Conservation (phyloP, 176 grass and related monocot species). For the Carex littledalei region DNA sequence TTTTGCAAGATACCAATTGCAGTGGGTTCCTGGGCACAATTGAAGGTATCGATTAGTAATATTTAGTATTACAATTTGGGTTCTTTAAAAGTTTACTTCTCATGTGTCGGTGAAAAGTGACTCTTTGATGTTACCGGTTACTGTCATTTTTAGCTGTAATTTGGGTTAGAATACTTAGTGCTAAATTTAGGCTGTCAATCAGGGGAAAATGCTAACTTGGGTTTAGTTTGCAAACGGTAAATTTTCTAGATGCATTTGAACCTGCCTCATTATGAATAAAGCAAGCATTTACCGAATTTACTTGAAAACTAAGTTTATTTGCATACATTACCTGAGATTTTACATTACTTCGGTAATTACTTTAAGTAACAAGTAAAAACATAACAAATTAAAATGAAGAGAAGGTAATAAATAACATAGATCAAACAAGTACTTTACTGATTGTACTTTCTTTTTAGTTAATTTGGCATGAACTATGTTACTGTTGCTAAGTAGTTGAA, state of each 20-base stretch:
- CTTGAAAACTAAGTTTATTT: not conserved
- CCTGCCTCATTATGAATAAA: not conserved
- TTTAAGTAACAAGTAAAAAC: too few relatives aligned
- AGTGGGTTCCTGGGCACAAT: slow-evolving; percentile 78
- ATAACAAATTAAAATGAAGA: not conserved
- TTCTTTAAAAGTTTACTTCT: not conserved
- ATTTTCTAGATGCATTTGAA: not conserved
- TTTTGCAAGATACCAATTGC: slow-evolving; percentile 67
- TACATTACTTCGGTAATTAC: too few relatives aligned
- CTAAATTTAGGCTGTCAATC: not conserved
- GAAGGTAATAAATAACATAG: not conserved
- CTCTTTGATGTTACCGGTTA: not conserved
- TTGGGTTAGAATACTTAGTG: not conserved
- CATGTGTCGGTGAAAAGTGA: not conserved
- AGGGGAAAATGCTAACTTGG: not conserved
- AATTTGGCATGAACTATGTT: not conserved
- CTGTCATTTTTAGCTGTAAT: not conserved
- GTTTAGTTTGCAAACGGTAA: not conserved
- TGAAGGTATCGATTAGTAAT: slow-evolving; percentile 37
- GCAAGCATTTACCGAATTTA: not conserved
- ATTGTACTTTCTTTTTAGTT: not conserved
- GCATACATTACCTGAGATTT: not conserved
- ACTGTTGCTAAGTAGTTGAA: not conserved
- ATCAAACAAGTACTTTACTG: not conserved
- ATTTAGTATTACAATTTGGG: not conserved